Evolutionary conservation across 2,329 filamentous ascomycete species (phyloP).

Genomic region (Fusarium sp.): DNA sequence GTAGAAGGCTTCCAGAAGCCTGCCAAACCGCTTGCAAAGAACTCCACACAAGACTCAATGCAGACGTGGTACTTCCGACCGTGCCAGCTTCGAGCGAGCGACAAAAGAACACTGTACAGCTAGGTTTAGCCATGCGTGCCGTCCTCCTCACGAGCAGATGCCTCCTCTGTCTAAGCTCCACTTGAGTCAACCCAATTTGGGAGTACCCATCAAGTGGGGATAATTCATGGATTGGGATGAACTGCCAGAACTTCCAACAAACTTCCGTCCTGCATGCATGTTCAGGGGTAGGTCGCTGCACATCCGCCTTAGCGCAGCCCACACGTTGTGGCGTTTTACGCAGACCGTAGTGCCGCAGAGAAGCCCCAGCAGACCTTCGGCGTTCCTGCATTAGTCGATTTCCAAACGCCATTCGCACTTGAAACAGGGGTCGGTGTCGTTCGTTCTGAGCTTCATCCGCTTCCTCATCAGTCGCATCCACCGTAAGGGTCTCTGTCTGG

Average conservation of each 20-base stretch:
- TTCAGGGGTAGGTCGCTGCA: conserved; percentile 37
- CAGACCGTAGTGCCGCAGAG: conserved; percentile 37
- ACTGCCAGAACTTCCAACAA: conserved; percentile 40
- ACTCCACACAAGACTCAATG: conserved; percentile 13
- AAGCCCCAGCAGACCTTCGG: conserved; percentile 41
- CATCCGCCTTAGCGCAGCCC: conserved; percentile 32
- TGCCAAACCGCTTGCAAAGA: conserved; percentile 25
- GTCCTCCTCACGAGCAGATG: conserved; percentile 18
- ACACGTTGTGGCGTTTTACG: conserved; percentile 44
- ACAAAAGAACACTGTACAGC: conserved; percentile 30
- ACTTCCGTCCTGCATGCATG: conserved; percentile 45
- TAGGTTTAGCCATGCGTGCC: conserved; percentile 5
- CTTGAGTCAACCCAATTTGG: conserved; percentile 32
- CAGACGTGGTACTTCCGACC: conserved; percentile 23
- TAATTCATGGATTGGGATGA: conserved; percentile 39
- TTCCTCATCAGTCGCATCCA: conserved; percentile 24
- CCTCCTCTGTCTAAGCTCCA: conserved; percentile 32
- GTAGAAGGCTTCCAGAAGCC: conserved; percentile 49
- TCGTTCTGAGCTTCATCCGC: conserved; percentile 30
- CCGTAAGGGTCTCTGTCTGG: conserved; percentile 6
- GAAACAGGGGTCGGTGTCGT: conserved; percentile 45
- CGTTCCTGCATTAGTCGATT: conserved; percentile 49
- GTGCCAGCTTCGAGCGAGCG: conserved; percentile 9
- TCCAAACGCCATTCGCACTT: conserved; percentile 39
- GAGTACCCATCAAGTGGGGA: conserved; percentile 35